Evolutionary conservation across 2,329 filamentous ascomycete species (phyloP), one percentile per base, ranked within the genome.

Genomic region (Fusarium tanahbumbuense): DNA sequence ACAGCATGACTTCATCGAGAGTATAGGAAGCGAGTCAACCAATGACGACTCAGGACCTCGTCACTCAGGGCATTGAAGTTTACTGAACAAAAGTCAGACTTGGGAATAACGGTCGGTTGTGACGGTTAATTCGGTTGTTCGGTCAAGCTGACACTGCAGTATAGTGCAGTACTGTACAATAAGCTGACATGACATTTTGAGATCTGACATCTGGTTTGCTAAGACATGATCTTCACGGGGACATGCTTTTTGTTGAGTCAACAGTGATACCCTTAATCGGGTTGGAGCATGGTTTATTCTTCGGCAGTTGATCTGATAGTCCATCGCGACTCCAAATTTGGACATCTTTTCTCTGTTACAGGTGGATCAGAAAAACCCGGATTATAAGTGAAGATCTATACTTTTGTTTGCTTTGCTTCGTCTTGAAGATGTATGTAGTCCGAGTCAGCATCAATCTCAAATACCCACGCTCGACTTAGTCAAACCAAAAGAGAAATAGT

Each of bases 1-100:
- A n/a, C 27, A 30, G 15, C 50, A 60, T 68, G 64, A 68, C 63
- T 57, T 57, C 40, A 56, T 56, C 22, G 3, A 42, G 34, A 42
- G 49, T 53, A 28, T 22, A 52, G 28, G 16, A 25, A 20, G 18
- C 18, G n/a, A 42, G 30, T 11, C 23, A 27, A 20, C 49, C 23
- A 53, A 28, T 53, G n/a, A n/a, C 13, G 8, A 53, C n/a, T 22
- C 34, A 41, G 32, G 20, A 28, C 34, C 27, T 41, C 12, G 27
- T 50, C 52, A 45, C 47, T 20, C 25, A 28, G 40, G 45, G n/a
- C 16, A 46, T 27, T 25, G 23, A 30, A 23, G 41, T 16, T 25
- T 44, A 44, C 15, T 44, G 22, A 23, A 23, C 20, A 53, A 41
- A 53, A 42, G 18, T 22, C 49, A 25, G 49, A 41, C 18, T 28